These are phyloP conservation scores for Diaporthe sp. DNA, from an alignment of 2,329 filamentous ascomycete genomes.

Conservation along the genomic window DNA sequence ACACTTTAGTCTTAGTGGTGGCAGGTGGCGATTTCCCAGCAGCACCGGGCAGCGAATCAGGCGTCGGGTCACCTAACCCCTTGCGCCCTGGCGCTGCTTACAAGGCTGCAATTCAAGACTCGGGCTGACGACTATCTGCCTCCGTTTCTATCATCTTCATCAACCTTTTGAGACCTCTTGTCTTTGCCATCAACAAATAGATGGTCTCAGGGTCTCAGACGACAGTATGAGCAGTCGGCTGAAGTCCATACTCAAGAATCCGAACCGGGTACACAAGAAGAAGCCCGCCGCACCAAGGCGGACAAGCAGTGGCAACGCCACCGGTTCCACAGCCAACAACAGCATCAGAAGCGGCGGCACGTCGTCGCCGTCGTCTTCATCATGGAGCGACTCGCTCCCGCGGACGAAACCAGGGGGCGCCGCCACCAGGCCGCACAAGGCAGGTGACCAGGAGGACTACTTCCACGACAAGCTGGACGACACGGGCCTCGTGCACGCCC, in stretches of 20 bases:
- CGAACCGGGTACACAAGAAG: slow-evolving; percentile 42
- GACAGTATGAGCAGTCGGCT: slow-evolving; percentile 40
- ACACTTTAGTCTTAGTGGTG: background rate
- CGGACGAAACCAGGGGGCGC: slow-evolving; percentile 36
- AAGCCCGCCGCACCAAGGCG: slow-evolving; percentile 36
- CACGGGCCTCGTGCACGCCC: slow-evolving; percentile 65
- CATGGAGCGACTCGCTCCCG: slow-evolving; percentile 40
- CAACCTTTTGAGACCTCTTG: background rate
- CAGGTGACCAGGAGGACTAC: slow-evolving; percentile 50
- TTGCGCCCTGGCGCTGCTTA: background rate
- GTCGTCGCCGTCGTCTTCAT: slow-evolving; percentile 35
- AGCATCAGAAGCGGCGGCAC: slow-evolving; percentile 13
- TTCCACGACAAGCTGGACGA: slow-evolving; percentile 69
- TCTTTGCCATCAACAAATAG: background rate
- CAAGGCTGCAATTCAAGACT: slow-evolving; percentile 26
- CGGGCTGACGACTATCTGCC: background rate
- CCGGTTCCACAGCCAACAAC: background rate
- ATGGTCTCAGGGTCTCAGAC: background rate
- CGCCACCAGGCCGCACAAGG: slow-evolving; percentile 26
- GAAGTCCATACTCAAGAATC: slow-evolving; percentile 42
- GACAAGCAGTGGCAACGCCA: slow-evolving; percentile 19
- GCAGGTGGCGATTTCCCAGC: slow-evolving; percentile 14
- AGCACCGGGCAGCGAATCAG: slow-evolving; percentile 6
- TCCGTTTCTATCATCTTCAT: background rate
- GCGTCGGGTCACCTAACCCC: slow-evolving; percentile 2